Evolutionary conservation across 768 basidiomycete species (phyloP), one percentile per base, ranked within the genome.

Genomic region (Coprinellus micaceus): DNA sequence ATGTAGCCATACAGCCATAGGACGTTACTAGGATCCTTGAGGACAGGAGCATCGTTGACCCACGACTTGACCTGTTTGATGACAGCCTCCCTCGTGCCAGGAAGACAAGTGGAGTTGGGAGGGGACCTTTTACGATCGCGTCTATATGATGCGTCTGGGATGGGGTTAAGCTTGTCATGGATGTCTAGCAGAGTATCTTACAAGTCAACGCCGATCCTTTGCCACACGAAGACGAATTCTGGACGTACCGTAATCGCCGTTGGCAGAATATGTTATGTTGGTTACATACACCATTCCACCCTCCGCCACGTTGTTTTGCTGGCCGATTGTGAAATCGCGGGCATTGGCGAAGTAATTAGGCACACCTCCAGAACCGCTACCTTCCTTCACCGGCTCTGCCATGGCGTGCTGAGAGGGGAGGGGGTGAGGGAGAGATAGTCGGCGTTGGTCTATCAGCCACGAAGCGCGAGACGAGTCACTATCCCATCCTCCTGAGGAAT

Each of bases 71-170:
- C n/a, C 26, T 24, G 11, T 26, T 47, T 6, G 6, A 47, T 25
- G 22, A 47, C 46, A 7, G 15, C 25, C 3, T 24, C 26, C 46
- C 46, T 47, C 24, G 46, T 47, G 7, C 46, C 46, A 5, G 46
- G 46, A 24, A 25, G 25, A 24, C 46, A 47, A 5, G 10, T 44
- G 11, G 46, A 47, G 46, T 47, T 12, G 10, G 46, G 46, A 15
- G 46, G 46, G 12, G 46, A 47, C 2, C 11, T 28, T n/a, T 47
- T n/a, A 9, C 19, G 19, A n/a, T 47, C 25, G 6, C 46, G 46
- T 7, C 11, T 28, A 24, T 47, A 24, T 45, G 43, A 48, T 4
- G 55, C 55, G 12, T 56, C 55, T 25, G 37, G 55, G 15, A 56
- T 49, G 15, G 55, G 49, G 15, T 47, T 24, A n/a, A 47, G 46